Conservation (phyloP, 305 asterid genomes). For the Fraxinus nigra region DNA sequence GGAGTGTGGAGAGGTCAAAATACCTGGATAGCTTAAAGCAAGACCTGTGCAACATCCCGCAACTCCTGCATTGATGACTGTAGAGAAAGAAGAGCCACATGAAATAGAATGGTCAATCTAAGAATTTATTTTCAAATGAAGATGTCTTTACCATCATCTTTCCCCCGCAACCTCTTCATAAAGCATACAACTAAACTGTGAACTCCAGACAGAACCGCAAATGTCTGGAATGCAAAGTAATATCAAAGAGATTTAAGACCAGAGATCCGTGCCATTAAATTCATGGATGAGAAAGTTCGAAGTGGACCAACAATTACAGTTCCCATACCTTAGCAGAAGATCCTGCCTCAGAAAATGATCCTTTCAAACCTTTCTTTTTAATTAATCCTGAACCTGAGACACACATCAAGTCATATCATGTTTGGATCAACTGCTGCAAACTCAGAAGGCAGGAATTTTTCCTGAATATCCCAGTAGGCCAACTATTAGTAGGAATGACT, state of each 20-base stretch:
- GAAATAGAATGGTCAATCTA: background rate
- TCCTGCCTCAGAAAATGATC: slow-evolving; percentile 77
- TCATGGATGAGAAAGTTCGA: background rate
- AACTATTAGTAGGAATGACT: background rate
- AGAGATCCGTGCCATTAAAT: background rate
- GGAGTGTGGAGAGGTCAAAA: background rate
- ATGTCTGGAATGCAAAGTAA: slow-evolving; percentile 43
- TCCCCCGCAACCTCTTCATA: slow-evolving; percentile 78
- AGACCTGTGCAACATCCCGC: slow-evolving; percentile 98
- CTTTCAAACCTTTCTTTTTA: slow-evolving; percentile 73
- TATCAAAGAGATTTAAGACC: slow-evolving; percentile 10
- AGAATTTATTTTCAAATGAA: background rate
- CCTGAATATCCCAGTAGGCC: background rate
- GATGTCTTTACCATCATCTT: slow-evolving; percentile 74
- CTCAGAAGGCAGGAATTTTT: background rate
- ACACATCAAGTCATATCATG: slow-evolving; percentile 7
- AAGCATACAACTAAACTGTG: slow-evolving; percentile 88
- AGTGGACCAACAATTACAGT: background rate
- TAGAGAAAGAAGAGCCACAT: slow-evolving; percentile 19
- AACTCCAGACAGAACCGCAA: slow-evolving; percentile 90
- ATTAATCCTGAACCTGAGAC: slow-evolving; percentile 64
- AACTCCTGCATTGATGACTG: slow-evolving; percentile 86
- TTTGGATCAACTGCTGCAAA: background rate
- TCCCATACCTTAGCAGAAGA: slow-evolving; percentile 77
- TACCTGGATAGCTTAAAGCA: slow-evolving; percentile 90